Evolutionary conservation across 2,329 filamentous ascomycete species (phyloP).

Genomic region (Neurospora sp.): DNA sequence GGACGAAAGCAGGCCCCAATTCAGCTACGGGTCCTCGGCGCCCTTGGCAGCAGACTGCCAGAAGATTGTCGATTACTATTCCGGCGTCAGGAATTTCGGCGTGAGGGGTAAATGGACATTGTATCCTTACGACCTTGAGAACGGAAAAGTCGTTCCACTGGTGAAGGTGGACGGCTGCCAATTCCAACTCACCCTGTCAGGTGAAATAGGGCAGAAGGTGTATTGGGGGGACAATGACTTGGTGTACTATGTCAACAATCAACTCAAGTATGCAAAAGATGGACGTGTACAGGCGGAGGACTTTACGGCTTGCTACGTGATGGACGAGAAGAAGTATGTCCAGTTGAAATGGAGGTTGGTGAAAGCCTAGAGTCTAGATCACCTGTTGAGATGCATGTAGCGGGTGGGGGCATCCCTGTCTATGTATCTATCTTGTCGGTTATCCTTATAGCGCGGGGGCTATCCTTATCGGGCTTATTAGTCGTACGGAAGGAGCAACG

Average conservation of each 20-base stretch:
- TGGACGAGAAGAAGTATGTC: not conserved
- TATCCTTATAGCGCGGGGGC: not conserved
- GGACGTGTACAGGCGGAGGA: not conserved
- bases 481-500: not conserved
- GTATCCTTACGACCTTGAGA: not conserved
- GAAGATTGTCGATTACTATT: not conserved
- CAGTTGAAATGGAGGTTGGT: not conserved
- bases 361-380: not conserved
- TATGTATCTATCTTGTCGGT: not conserved
- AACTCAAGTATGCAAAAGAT: not conserved
- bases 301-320: not conserved
- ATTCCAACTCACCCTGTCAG: not conserved
- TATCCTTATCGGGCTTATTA: not conserved
- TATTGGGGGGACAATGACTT: not conserved
- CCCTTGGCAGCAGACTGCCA: not conserved
- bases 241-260: not conserved
- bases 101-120: not conserved
- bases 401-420: not conserved
- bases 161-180: not conserved
- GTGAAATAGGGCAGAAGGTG: not conserved
- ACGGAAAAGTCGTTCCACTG: not conserved
- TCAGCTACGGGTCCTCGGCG: not conserved
- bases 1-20: not conserved
- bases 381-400: not conserved
- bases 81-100: not conserved